phyloP scores from a whole-genome alignment of 2,329 filamentous ascomycete genomes.

The Sporothrix variecibatus region DNA sequence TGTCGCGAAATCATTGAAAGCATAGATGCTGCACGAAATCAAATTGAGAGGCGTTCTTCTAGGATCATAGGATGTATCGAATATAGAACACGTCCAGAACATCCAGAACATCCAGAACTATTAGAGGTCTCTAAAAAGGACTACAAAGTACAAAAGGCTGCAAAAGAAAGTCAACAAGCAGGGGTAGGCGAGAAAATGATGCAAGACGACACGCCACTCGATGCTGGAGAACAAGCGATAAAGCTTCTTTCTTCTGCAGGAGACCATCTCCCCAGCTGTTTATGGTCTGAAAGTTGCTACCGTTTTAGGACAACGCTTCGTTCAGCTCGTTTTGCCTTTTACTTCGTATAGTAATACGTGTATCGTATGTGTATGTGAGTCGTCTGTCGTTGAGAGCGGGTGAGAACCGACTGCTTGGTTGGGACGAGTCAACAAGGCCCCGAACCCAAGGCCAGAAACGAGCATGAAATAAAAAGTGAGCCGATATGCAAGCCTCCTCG shows the following conservation, averaged over 20 bases:
- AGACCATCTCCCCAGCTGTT: background rate
- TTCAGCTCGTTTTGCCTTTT: background rate
- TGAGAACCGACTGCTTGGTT: background rate
- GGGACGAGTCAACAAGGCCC: background rate
- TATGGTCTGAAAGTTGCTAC: background rate
- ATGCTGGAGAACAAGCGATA: background rate
- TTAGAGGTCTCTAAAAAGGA: background rate
- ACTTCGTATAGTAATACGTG: background rate
- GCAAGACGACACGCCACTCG: background rate
- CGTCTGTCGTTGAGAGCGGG: background rate
- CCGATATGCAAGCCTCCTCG: slow-evolving; percentile 4
- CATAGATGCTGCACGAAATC: background rate
- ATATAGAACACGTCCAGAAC: background rate
- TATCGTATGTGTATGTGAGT: too few species aligned
- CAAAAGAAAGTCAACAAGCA: slow-evolving; percentile 4
- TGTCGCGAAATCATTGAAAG: background rate
- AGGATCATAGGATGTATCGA: background rate
- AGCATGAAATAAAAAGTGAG: background rate
- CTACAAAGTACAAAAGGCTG: background rate
- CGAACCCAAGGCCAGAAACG: background rate
- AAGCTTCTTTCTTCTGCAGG: background rate
- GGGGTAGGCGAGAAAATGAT: slow-evolving; percentile 12
- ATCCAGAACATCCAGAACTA: background rate
- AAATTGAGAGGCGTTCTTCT: background rate
- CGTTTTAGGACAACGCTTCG: background rate